Base-by-base conservation (phyloP, 768 basidiomycete genomes). In the Pluteus cervinus region DNA sequence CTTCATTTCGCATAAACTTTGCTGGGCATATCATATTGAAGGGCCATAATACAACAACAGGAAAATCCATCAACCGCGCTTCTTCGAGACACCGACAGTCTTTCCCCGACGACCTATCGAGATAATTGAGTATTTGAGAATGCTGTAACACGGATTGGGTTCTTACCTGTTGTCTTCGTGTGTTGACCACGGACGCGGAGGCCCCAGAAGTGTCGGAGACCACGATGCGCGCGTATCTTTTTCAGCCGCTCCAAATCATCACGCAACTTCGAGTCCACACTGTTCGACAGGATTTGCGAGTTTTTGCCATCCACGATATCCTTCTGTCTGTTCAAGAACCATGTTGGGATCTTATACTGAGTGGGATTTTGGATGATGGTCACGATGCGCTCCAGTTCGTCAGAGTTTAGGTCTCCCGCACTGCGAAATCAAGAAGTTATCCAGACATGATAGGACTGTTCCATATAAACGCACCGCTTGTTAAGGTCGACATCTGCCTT, bases 321-420 rank as follows among this genome's bases (percentile, higher is more conserved):
- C 64, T 89, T 89, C 63, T 98, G 96, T 66, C 96, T 89, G 79
- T 98, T 99, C 63, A 98, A 66, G 79, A 99, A 98, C 94, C 94
- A 99, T 28, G 81, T 77, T 12, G 96, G 96, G 61, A 99, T 96
- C 76, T 99, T 99, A 83, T 94, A 99, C 64, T 98, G 94, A 5
- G 86, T 86, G 21, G 96, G 96, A 70, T 93, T 97, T 71, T 98
- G 96, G 63, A 99, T 94, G 66, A 99, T 98, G 42, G 88, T 98
- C 49, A 99, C 96, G 49, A 99, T 76, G 41, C 96, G 91, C 71
- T 99, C 96, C 37, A 99, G 82, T 67, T 99, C 96, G 57, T 99
- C 96, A 29, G 96, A 93, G 79, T 99, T 97, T 60, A 99, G 85
- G 54, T 99, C 96, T 48, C 96, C 96, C 53, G 96, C 96, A 36